Base-by-base conservation (phyloP, 164 flowering plant species). In the Chloranthus sessilifolius region DNA sequence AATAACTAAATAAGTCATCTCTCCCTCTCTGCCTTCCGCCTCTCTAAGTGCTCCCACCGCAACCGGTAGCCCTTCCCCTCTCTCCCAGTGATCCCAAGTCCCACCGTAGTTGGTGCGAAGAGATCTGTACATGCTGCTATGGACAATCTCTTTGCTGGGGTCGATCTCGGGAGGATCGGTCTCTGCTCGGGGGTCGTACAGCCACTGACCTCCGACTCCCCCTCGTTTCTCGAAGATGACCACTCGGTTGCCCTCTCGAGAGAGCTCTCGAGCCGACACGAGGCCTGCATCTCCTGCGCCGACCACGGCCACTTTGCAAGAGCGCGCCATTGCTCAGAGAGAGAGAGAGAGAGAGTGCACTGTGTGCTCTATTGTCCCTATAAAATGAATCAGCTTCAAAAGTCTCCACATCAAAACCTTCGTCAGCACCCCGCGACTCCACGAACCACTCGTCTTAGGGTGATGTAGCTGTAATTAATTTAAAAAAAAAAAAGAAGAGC, bases 231-330 rank as follows among this genome's bases (percentile, higher is more conserved):
- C 98, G 68, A 75, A 81, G 27, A 87, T 77, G 15, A 74, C 79
- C 11, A 80, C 89, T 0, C 35, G 36, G 77, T 82, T 95, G 15
- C 96, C 95, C 38, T 81, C 89, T 7, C 74, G 68, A 2, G 58
- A 65, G 8, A 90, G 82, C 75, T 90, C 96, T 7, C 82, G 68
- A 2, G 95, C 87, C 0, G 95, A 75, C 10, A 73, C 78, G 1
- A 90, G 68, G 0, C 98, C 96, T 4, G 79, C 80, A 1, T 78
- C 78, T 1, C 98, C 98, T 20, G 88, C 95, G 1, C 98, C 98
- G 37, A 90, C 77, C 23, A 90, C 95, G 29, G 95, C 98, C 43
- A 89, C 85, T 1, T 42, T 19, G 40, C 57, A 53, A 8, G 48
- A 53, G 12, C 43, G 26, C 31, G 7, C 42, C 54, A 50, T 50